Conservation (phyloP, 2,329 filamentous ascomycete genomes). For the Magnaporthiopsis rhizophila region DNA sequence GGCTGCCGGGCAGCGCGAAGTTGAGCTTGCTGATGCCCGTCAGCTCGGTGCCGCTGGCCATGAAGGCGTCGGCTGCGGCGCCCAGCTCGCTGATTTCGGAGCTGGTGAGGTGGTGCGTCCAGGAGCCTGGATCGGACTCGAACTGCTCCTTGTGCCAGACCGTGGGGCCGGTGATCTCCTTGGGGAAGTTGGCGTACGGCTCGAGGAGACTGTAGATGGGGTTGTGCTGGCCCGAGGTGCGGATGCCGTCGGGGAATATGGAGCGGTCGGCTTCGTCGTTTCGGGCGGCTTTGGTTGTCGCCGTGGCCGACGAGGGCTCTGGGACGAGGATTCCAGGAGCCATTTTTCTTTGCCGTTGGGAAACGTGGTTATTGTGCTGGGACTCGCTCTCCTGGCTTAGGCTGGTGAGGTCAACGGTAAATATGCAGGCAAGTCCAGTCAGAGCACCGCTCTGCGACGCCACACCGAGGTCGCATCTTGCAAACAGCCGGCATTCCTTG, state of each 20-base stretch:
- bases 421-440: too few species aligned
- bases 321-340: constrained; percentile 19
- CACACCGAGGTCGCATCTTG: not conserved
- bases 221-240: constrained; percentile 60
- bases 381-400: too few species aligned
- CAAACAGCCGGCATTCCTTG: not conserved
- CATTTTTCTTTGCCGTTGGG: constrained; percentile 11
- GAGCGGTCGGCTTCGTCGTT: constrained; percentile 25
- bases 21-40: constrained; percentile 53
- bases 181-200: constrained; percentile 63
- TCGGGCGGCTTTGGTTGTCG: constrained; percentile 8
- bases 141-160: constrained; percentile 66
- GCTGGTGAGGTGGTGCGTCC: constrained; percentile 61
- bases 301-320: constrained; percentile 9
- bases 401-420: too few species aligned
- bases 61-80: constrained; percentile 59
- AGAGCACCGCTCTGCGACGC: not conserved
- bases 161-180: constrained; percentile 61
- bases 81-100: constrained; percentile 62
- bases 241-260: constrained; percentile 39
- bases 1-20: constrained; percentile 35
- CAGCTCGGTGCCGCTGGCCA: constrained; percentile 54
- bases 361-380: too few species aligned
- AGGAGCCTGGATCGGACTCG: constrained; percentile 53
- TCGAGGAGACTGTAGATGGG: constrained; percentile 58